A percentile compares a stretch with the other conserved stretches of the same genome.
Evolutionary conservation across 257 asterid species (phyloP).

Genomic region (Plantago major): DNA sequence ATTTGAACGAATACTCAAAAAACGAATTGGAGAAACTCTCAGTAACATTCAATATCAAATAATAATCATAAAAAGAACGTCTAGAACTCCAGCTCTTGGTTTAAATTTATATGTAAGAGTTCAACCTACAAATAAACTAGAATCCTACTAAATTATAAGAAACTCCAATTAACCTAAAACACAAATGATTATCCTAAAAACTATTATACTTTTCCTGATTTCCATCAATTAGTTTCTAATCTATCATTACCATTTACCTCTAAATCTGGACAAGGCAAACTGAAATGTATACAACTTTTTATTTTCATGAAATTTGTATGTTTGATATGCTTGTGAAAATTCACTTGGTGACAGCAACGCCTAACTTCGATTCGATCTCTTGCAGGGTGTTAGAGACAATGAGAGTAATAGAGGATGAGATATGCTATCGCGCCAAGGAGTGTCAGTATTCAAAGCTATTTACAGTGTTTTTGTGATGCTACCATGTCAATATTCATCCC

Average conservation of each 20-base stretch:
- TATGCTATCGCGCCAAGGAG: conserved; percentile 91
- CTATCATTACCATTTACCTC: neutral
- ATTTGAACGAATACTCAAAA: too few relatives aligned
- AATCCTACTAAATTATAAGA: too few relatives aligned
- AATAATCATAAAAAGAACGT: too few relatives aligned
- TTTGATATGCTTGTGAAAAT: conserved; percentile 4
- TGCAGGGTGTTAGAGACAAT: conserved; percentile 83
- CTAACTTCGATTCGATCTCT: conserved; percentile 18
- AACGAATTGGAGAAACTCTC: too few relatives aligned
- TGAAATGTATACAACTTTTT: conserved; percentile 6
- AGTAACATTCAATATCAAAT: too few relatives aligned
- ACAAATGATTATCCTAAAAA: too few relatives aligned
- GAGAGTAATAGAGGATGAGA: conserved; percentile 84
- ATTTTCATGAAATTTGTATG: neutral
- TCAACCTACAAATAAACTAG: too few relatives aligned
- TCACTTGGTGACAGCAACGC: conserved; percentile 3
- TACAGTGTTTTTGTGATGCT: conserved; percentile 1
- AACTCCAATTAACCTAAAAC: too few relatives aligned
- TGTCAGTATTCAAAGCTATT: conserved; percentile 44
- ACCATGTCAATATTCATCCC: conserved; percentile 8
- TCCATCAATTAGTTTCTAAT: neutral
- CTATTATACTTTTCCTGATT: too few relatives aligned
- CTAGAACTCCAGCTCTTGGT: too few relatives aligned
- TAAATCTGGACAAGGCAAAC: neutral
- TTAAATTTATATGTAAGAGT: too few relatives aligned